Conservation (phyloP, 2,329 filamentous ascomycete species). For the Penicillium sp. region DNA sequence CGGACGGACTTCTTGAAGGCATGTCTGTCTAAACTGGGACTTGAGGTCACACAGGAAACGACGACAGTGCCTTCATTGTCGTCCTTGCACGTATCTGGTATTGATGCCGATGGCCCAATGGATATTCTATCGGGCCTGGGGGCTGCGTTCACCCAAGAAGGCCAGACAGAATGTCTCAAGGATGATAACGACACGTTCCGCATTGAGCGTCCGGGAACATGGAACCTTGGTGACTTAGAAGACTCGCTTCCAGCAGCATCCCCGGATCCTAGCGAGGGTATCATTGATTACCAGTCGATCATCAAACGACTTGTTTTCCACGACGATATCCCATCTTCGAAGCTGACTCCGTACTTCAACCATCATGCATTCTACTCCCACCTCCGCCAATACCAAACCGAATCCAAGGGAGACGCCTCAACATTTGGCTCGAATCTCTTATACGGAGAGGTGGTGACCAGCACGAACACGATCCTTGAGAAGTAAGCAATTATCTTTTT, state of each 20-base stretch:
- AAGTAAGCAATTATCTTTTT: slow-evolving; percentile 55
- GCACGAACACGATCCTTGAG: slow-evolving; percentile 89
- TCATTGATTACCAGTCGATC: slow-evolving; percentile 71
- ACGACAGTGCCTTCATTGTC: slow-evolving; percentile 75
- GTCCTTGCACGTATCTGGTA: slow-evolving; percentile 74
- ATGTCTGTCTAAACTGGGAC: slow-evolving; percentile 74
- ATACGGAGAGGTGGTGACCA: slow-evolving; percentile 90
- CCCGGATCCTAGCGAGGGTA: slow-evolving; percentile 48
- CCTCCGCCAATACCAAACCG: slow-evolving; percentile 64
- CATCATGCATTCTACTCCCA: slow-evolving; percentile 75
- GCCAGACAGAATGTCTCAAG: slow-evolving; percentile 69
- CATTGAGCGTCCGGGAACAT: slow-evolving; percentile 65
- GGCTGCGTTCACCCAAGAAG: slow-evolving; percentile 65
- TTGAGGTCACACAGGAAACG: slow-evolving; percentile 71
- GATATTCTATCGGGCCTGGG: slow-evolving; percentile 63
- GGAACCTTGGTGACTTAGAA: slow-evolving; percentile 57
- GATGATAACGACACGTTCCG: slow-evolving; percentile 82
- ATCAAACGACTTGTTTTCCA: slow-evolving; percentile 74
- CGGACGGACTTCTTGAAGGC: slow-evolving; percentile 74
- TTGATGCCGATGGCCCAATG: slow-evolving; percentile 63
- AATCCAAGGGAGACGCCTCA: slow-evolving; percentile 54
- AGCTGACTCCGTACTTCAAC: slow-evolving; percentile 82
- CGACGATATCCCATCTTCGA: slow-evolving; percentile 65
- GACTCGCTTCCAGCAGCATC: slow-evolving; percentile 50
- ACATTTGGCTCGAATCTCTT: slow-evolving; percentile 75